Evolutionary conservation across 1,284 basidiomycete genomes (phyloP), one percentile per base, ranked within the genome.

Genomic region (Puccinia sorghi): DNA sequence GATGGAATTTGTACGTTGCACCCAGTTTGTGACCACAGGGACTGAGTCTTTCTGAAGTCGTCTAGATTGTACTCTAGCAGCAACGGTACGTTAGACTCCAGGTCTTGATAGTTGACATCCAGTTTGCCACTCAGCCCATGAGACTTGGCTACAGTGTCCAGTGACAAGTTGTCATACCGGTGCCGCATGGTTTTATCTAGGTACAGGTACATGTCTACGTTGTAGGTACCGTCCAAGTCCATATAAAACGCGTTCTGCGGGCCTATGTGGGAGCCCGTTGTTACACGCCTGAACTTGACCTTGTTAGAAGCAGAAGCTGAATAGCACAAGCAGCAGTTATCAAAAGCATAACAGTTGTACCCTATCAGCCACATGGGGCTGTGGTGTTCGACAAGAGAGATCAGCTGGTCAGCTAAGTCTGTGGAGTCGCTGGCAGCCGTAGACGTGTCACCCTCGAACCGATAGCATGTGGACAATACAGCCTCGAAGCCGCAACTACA

Each of bases 301-400:
- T 2, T 64, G 32, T 11, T 64, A 75, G 32, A 25, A 46, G n/a
- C 13, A 12, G 27, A 37, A 43, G 25, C 41, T 6, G 13, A 50
- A 15, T 50, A 50, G 17, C 48, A 50, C 8, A 50, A 20, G 17
- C 48, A 50, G 17, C 48, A 50, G 48, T 50, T 46, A 56, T 56
- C 25, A 56, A 56, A 56, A 20, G 20, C 7, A 17, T 56, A 50
- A 20, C 48, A 50, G 48, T 50, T 59, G 57, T 59, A 59, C 15
- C 57, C 57, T 59, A 59, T 59, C 15, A 59, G 57, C 57, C 57
- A 59, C n/a, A 11, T 59, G 20, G 57, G 57, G 11, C n/a, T 9
- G 17, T n/a, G n/a, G n/a, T n/a, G n/a, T n/a, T n/a, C n/a, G n/a
- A n/a, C n/a, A n/a, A n/a, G n/a, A n/a, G n/a, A n/a, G n/a, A n/a